Base-by-base conservation (phyloP, 495 filamentous ascomycete species). In the Neurospora tetraspora region DNA sequence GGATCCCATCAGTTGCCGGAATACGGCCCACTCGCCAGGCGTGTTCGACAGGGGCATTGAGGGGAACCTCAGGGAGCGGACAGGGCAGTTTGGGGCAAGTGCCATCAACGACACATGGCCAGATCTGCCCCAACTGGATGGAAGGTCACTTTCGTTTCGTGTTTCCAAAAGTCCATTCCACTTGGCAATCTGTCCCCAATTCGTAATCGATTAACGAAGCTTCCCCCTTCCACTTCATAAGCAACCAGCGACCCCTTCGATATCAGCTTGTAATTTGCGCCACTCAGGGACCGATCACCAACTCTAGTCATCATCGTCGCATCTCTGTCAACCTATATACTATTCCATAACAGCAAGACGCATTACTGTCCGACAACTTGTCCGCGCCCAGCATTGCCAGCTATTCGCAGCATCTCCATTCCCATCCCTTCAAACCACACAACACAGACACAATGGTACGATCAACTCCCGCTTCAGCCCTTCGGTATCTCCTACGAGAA, bases 121-220 rank as follows among this genome's bases (percentile, higher is more conserved):
- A 73, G 71, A 77, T 77, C 53, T 70, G 38, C 53, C 53, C 53
- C 53, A 61, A 61, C 27, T 34, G 53, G 53, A 61, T 61, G 53
- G 53, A 10, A 61, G 59, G 40, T 37, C 43, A 65, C 71, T 43
- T 43, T 42, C 65, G 69, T 27, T 69, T 69, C 43, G 38, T 53
- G 39, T 42, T 12, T 38, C 38, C 23, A 42, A 38, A 59, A 27
- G 42, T 37, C 72, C 45, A 43, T 68, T n/a, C n/a, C n/a, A n/a
- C n/a, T n/a, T 47, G 40, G 76, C 78, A 80, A 80, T 77, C 77
- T 80, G 78, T 76, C 78, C 78, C 76, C 70, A 76, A 71, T 69
- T 61, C 70, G 53, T 34, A 65, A 65, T 65, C 12, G 23, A 61
- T 61, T 8, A 61, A 65, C n/a, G n/a, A n/a, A 34, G 53, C 53